A percentile compares a stretch with the other conserved stretches of the same genome.
Conservation (phyloP, 805 yeast genomes). For the Ogataea minuta region DNA sequence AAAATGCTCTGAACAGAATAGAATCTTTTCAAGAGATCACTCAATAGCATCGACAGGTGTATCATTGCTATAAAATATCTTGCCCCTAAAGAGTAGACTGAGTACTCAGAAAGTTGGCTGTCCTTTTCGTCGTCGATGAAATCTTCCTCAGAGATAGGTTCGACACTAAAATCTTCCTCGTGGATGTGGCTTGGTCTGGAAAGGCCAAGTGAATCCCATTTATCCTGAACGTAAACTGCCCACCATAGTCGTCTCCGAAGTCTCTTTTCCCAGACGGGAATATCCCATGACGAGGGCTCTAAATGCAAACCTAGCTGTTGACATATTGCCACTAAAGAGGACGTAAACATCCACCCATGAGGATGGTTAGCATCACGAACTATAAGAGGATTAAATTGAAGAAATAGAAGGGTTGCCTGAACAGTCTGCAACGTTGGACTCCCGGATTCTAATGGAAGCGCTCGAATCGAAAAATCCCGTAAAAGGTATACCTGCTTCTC, state of each 20-base stretch:
- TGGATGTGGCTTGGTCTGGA: constrained; percentile 33
- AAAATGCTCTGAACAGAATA: constrained; percentile 4
- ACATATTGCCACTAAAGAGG: constrained; percentile 60
- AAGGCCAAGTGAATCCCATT: constrained; percentile 33
- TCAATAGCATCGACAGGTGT: constrained; percentile 5
- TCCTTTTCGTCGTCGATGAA: constrained; percentile 51
- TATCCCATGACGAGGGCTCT: constrained; percentile 35
- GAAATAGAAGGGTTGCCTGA: constrained; percentile 11
- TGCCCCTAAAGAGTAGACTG: constrained; percentile 3
- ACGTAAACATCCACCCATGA: constrained; percentile 6
- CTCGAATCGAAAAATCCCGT: constrained; percentile 4
- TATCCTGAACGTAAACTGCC: constrained; percentile 33
- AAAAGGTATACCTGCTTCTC: constrained; percentile 1
- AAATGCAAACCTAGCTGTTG: constrained; percentile 79
- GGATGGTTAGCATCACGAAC: constrained; percentile 12
- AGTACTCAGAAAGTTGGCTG: constrained; percentile 24
- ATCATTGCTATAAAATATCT: constrained; percentile 6
- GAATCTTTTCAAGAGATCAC: constrained; percentile 1
- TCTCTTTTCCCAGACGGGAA: constrained; percentile 30
- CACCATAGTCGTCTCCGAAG: constrained; percentile 35
- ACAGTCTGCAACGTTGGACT: constrained; percentile 13
- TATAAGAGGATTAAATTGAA: constrained; percentile 9
- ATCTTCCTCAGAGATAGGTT: constrained; percentile 59
- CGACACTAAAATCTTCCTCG: constrained; percentile 56
- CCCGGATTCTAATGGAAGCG: constrained; percentile 8